Percentiles rank a stretch among this genome's conserved stretches.
These are phyloP conservation scores for Botrytis fabae DNA, from an alignment of 2,329 filamentous ascomycete genomes.

Conservation along the genomic window DNA sequence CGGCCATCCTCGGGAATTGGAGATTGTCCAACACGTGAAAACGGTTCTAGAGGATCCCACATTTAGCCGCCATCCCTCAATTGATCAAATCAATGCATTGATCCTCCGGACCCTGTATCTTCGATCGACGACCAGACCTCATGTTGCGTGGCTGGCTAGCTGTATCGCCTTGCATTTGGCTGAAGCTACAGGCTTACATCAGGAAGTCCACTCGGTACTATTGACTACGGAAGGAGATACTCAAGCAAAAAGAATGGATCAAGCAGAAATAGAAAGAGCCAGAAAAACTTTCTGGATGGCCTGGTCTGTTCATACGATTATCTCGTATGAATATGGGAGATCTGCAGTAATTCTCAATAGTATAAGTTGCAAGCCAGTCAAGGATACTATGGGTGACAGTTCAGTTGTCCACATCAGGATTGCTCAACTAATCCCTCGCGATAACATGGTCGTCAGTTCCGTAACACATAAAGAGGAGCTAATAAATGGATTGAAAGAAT, in stretches of 20 bases:
- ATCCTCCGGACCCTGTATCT: slow-evolving; percentile 36
- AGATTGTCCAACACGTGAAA: slow-evolving; percentile 35
- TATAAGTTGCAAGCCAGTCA: slow-evolving; percentile 27
- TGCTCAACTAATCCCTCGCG: slow-evolving; percentile 26
- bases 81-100: slow-evolving; percentile 35
- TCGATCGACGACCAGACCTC: slow-evolving; percentile 36
- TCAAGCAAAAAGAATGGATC: slow-evolving; percentile 15
- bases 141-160: slow-evolving; percentile 37
- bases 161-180: slow-evolving; percentile 37
- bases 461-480: slow-evolving; percentile 10
- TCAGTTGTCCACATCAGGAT: slow-evolving; percentile 24
- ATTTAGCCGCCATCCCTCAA: slow-evolving; percentile 22
- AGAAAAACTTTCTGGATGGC: slow-evolving; percentile 23
- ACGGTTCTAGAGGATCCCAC: slow-evolving; percentile 31
- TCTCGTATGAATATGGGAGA: slow-evolving; percentile 29
- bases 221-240: slow-evolving; percentile 14
- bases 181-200: slow-evolving; percentile 38
- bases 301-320: slow-evolving; percentile 26
- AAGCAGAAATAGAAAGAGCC: slow-evolving; percentile 21
- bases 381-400: not conserved
- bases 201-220: slow-evolving; percentile 29
- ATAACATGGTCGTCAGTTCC: slow-evolving; percentile 11
- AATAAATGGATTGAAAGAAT: slow-evolving; percentile 4
- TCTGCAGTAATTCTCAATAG: slow-evolving; percentile 29
- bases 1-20: slow-evolving; percentile 34